Evolutionary conservation across 805 yeast species (phyloP).

Genomic region (Myxozyma geophila): DNA sequence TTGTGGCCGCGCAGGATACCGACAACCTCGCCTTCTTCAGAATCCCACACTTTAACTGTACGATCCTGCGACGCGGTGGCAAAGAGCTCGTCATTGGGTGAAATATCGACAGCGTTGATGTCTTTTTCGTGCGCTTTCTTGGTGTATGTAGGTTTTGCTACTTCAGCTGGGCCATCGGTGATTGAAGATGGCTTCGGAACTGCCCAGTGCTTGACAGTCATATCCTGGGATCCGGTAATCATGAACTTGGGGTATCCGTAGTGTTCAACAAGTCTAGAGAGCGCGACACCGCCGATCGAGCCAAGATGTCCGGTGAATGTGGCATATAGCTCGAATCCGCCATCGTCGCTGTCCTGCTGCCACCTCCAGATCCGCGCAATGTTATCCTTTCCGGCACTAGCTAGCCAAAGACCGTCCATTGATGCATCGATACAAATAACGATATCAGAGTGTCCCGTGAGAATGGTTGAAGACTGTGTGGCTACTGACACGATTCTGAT

Average conservation of each 20-base stretch:
- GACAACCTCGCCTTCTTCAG: slow-evolving; percentile 80
- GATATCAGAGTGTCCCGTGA: slow-evolving; percentile 84
- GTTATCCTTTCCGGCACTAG: slow-evolving; percentile 88
- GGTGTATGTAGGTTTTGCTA: slow-evolving; percentile 71
- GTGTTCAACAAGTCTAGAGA: slow-evolving; percentile 57
- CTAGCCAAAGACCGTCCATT: slow-evolving; percentile 84
- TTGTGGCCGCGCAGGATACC: slow-evolving; percentile 89
- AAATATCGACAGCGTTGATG: slow-evolving; percentile 82
- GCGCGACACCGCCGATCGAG: slow-evolving; percentile 78
- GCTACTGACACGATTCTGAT: slow-evolving; percentile 66
- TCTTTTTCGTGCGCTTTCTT: slow-evolving; percentile 97
- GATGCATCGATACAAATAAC: slow-evolving; percentile 80
- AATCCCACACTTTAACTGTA: slow-evolving; percentile 86
- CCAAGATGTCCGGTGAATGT: slow-evolving; percentile 85
- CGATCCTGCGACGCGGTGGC: slow-evolving; percentile 97
- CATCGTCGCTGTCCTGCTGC: slow-evolving; percentile 46
- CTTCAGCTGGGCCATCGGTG: slow-evolving; percentile 36
- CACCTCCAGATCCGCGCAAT: slow-evolving; percentile 83
- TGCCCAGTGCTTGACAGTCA: slow-evolving; percentile 85
- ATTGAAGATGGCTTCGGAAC: slow-evolving; percentile 53
- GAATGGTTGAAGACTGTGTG: slow-evolving; percentile 63
- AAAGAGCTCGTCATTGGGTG: slow-evolving; percentile 86
- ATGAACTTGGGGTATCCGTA: slow-evolving; percentile 62
- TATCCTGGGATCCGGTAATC: slow-evolving; percentile 82
- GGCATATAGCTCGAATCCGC: slow-evolving; percentile 55